Evolutionary conservation across 352 stramenopile genomes (phyloP).

Genomic region (Vaucheria bursata): DNA sequence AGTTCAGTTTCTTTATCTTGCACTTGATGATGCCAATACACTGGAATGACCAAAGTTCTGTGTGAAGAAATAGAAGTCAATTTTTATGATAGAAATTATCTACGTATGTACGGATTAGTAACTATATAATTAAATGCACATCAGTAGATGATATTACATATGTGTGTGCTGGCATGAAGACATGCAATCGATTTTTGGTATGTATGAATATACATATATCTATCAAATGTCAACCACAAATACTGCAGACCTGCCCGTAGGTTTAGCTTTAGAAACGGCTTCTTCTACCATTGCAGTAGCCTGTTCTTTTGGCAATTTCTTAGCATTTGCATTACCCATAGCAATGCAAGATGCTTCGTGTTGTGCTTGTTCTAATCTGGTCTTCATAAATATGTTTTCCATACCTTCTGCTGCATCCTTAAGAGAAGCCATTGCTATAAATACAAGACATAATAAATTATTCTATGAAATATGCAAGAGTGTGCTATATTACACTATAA

Average conservation of each 20-base stretch:
- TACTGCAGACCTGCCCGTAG: neutral
- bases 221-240: too few relatives aligned
- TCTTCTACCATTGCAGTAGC: neutral
- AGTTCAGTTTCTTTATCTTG: neutral
- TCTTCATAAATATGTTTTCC: neutral
- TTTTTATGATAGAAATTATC: too few relatives aligned
- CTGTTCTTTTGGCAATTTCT: neutral
- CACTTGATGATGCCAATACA: slow-evolving; percentile 3
- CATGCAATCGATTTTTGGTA: too few relatives aligned
- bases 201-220: too few relatives aligned
- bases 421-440: slow-evolving; percentile 5
- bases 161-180: too few relatives aligned
- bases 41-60: neutral
- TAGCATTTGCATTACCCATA: neutral
- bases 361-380: neutral
- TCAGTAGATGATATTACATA: too few relatives aligned
- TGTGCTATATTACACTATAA: too few relatives aligned
- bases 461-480: too few relatives aligned
- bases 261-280: neutral
- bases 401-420: neutral
- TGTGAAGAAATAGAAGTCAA: too few relatives aligned
- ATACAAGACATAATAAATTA: too few relatives aligned
- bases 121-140: too few relatives aligned
- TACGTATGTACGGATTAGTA: too few relatives aligned
- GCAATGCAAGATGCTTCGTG: neutral